Evolutionary conservation across 805 yeast species (phyloP).

Genomic region (Pichia cabralensis): DNA sequence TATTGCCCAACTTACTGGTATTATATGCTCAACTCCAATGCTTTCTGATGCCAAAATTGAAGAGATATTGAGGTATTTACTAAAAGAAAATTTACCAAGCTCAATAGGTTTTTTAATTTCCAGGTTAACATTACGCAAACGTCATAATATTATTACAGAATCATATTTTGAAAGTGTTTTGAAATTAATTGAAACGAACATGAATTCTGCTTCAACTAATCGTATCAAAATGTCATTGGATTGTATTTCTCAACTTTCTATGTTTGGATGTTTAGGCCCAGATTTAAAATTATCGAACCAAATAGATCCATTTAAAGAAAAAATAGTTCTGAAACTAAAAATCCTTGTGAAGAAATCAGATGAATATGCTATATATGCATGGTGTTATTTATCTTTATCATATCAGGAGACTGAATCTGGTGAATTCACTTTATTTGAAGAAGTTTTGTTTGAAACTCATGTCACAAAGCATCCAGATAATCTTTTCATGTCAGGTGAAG

Average conservation of each 20-base stretch:
- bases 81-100: conserved; percentile 13
- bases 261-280: conserved; percentile 39
- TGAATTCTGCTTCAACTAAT: conserved; percentile 14
- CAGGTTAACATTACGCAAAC: conserved; percentile 30
- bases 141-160: conserved; percentile 14
- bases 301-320: conserved; percentile 14
- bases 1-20: conserved; percentile 20
- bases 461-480: conserved; percentile 64
- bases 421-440: conserved; percentile 26
- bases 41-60: conserved; percentile 11
- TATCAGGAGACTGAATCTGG: not conserved
- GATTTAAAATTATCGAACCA: conserved; percentile 9
- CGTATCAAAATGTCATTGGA: conserved; percentile 25
- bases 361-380: conserved; percentile 47
- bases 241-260: conserved; percentile 32
- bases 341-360: conserved; percentile 36
- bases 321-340: conserved; percentile 23
- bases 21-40: conserved; percentile 29
- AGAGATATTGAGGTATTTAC: conserved; percentile 5
- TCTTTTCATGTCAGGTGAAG: conserved; percentile 76
- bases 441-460: conserved; percentile 46
- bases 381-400: conserved; percentile 45
- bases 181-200: conserved; percentile 15
- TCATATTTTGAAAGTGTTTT: conserved; percentile 9
- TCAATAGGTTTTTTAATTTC: conserved; percentile 38